Evolutionary conservation across 257 asterid species (phyloP).

Genomic region (Perilla frutescens): DNA sequence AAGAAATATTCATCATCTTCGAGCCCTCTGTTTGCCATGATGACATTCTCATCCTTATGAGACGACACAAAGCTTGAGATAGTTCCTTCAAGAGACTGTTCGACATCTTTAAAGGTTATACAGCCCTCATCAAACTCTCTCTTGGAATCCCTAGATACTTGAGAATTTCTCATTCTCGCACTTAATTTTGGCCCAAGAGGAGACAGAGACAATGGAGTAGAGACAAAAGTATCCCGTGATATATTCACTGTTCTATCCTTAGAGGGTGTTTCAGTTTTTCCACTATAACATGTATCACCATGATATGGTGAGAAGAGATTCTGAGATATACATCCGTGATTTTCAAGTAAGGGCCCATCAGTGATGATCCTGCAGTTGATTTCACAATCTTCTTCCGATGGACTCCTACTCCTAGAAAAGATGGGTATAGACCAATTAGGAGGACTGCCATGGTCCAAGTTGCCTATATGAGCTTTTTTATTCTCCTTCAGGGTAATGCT

Average conservation of each 20-base stretch:
- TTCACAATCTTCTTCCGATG: conserved; percentile 43
- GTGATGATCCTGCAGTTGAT: conserved; percentile 46
- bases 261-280: conserved; percentile 36
- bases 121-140: conserved; percentile 52
- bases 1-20: conserved; percentile 56
- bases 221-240: conserved; percentile 39
- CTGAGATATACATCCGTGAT: conserved; percentile 32
- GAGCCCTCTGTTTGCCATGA: conserved; percentile 34
- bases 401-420: conserved; percentile 39
- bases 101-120: conserved; percentile 69
- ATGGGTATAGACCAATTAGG: conserved; percentile 41
- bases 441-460: conserved; percentile 44
- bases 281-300: conserved; percentile 34
- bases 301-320: conserved; percentile 40
- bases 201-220: conserved; percentile 65
- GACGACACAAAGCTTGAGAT: conserved; percentile 47
- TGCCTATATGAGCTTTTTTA: conserved; percentile 64
- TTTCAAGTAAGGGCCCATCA: conserved; percentile 60
- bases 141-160: conserved; percentile 37
- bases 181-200: conserved; percentile 84
- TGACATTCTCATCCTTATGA: conserved; percentile 40
- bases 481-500: conserved; percentile 52
- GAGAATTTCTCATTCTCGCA: conserved; percentile 46
- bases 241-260: conserved; percentile 42
- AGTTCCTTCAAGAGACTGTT: conserved; percentile 71